phyloP scores from a whole-genome alignment of 495 filamentous ascomycete species.

The Neurospora sp. region DNA sequence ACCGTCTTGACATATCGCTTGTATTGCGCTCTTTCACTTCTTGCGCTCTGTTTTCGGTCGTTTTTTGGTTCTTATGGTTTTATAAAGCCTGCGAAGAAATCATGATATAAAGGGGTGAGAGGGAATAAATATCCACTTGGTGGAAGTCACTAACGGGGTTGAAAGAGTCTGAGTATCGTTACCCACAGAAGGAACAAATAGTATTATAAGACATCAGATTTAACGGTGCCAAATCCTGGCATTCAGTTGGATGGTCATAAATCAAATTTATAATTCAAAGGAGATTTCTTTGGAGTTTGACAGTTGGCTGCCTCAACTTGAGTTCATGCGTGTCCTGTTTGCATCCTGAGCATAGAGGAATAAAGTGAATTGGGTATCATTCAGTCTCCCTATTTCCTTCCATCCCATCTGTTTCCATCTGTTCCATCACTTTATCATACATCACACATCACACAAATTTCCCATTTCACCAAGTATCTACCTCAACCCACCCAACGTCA shows the following conservation, averaged over 20 bases:
- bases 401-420: background rate
- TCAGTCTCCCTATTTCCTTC: background rate
- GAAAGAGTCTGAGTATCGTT: background rate
- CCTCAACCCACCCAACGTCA: constrained; percentile 10
- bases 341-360: background rate
- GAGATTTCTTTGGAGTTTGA: background rate
- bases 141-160: too few species aligned
- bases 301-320: too few species aligned
- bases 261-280: background rate
- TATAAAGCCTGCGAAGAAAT: background rate
- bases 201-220: background rate
- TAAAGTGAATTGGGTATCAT: background rate
- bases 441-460: background rate
- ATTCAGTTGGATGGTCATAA: background rate
- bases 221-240: background rate
- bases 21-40: too few species aligned
- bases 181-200: background rate
- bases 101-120: background rate
- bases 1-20: background rate
- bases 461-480: background rate
- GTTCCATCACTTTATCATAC: background rate
- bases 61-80: background rate
- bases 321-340: too few species aligned
- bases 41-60: too few species aligned
- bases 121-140: background rate